phyloP scores from a whole-genome alignment of 2,329 filamentous ascomycete species.

The Uncinocarpus reesii region DNA sequence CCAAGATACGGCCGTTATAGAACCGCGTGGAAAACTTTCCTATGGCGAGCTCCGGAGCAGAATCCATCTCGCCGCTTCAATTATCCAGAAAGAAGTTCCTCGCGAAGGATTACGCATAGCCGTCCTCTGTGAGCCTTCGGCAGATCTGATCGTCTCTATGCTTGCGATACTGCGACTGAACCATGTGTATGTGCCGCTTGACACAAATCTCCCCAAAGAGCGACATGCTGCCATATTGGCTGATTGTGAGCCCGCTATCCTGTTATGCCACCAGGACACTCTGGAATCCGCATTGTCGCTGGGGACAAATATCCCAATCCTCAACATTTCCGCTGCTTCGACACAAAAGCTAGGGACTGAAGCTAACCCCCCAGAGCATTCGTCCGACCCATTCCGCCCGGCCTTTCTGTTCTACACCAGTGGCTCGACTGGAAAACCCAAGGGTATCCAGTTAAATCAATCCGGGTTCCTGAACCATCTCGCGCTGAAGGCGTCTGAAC shows the following conservation, averaged over 20 bases:
- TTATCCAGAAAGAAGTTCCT: slow-evolving; percentile 19
- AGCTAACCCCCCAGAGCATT: no score
- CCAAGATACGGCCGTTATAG: slow-evolving; percentile 23
- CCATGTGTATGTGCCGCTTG: slow-evolving; percentile 31
- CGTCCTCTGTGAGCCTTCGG: slow-evolving; percentile 33
- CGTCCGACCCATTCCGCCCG: no score
- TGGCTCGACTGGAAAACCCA: slow-evolving; percentile 94
- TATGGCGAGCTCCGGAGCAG: slow-evolving; percentile 26
- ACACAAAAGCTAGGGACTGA: no score
- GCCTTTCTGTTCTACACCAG: slow-evolving; percentile 91
- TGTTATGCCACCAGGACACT: no score
- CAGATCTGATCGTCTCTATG: slow-evolving; percentile 26
- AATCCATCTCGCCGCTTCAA: slow-evolving; percentile 28
- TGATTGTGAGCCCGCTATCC: slow-evolving; percentile 25
- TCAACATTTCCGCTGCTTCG: no score
- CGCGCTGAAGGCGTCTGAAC: neutral
- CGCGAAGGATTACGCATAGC: slow-evolving; percentile 24
- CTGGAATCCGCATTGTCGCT: no score
- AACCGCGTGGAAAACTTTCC: slow-evolving; percentile 18
- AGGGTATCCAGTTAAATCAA: slow-evolving; percentile 67
- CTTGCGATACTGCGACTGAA: slow-evolving; percentile 34
- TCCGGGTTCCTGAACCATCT: slow-evolving; percentile 1
- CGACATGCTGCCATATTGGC: slow-evolving; percentile 27
- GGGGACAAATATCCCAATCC: no score
- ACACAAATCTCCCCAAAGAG: slow-evolving; percentile 24